Base-by-base conservation (phyloP, 2,329 filamentous ascomycete genomes). In the Diaporthe velutina region DNA sequence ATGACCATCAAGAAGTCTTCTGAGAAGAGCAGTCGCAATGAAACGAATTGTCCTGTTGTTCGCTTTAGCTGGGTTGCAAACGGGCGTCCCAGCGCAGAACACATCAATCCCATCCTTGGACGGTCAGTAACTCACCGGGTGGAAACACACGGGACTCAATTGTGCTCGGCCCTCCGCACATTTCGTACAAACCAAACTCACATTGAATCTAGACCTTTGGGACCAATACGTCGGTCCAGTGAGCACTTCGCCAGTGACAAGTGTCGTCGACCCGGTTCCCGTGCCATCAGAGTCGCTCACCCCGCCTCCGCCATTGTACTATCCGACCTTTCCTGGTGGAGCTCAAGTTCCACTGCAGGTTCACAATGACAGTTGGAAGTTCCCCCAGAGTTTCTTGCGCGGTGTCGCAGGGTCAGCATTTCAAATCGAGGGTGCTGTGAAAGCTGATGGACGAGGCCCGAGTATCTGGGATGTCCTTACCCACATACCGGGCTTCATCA, bases 401-500 rank as follows among this genome's bases (percentile, higher is more conserved):
- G 70, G 70, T 25, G 33, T 72, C 7, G 30, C 70, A 17, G 42
- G 70, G 30, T 64, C 70, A 1, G n/a, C 70, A 6, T 72, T 72
- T 25, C 70, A 72, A 17, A 40, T 54, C 12, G 70, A 72, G 25
- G 70, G 70, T 4, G 70, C 70, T 13, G 70, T 72, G 10, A 64
- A 72, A 25, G 70, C 70, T 19, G 70, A 64, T 19, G 57, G 70
- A 19, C 57, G 70, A 25, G 70, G 70, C 25, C 70, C 70, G 4
- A 72, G 57, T 30, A 72, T 72, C 2, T 72, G 70, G 70, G 70
- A 72, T 33, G 70, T 64, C 1, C 70, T 72, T 22, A 72, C 70
- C 15, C 70, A 22, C 3, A 28, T 72, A 3, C 70, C 70, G 3
- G 70, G 70, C 28, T 64, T 42, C 42, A 38, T 72, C 1, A 10